Base-by-base conservation (phyloP, 1,284 basidiomycete genomes). In the Moniliella sp. region DNA sequence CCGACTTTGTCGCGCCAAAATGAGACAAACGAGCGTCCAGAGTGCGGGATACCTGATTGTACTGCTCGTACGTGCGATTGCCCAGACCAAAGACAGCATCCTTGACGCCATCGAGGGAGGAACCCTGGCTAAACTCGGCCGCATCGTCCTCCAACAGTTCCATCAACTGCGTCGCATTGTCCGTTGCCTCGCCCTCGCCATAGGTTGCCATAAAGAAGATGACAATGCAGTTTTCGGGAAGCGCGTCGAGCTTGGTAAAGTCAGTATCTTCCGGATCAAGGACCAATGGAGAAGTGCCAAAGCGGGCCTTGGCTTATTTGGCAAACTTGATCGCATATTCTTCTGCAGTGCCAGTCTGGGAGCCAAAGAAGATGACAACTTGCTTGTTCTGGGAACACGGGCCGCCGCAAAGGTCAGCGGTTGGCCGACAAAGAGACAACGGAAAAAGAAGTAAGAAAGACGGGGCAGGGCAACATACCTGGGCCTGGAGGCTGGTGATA, bases 201-300 rank as follows among this genome's bases (percentile, higher is more conserved):
- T 97, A 97, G 9, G 88, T 94, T 15, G 88, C 88, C 72, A 97
- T 73, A 51, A 91, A 82, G 58, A 97, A 94, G 62, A 91, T 72
- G 37, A 75, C 80, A 25, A 75, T 76, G 46, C 71, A 76, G 61
- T 86, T 76, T 39, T 78, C 74, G 2, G 88, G 81, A 19, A 94
- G 60, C 59, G 77, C 69, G 62, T 94, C 86, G 43, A 97, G 74
- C 62, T 80, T 86, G 55, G 84, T 79, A 57, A 93, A 93, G 57
- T 94, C 88, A 62, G 93, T 93, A 26, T 53, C 48, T 23, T 59
- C 54, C 13, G 50, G 50, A 31, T 59, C 56, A 32, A 45, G 40
- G 12, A 59, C 56, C 21, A 59, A 46, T 13, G 55, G 47, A 15
- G 51, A 55, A 10, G 48, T 52, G 30, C 56, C 56, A 41, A 52